These are phyloP conservation scores for Medicago truncatula DNA, from an alignment of 306 rosid genomes.

Conservation along the genomic window MtrunA17r5.0-ANR NC_053042.1:33703001-33703500, in stretches of 20 bases:
- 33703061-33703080: constrained; percentile 9
- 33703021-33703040: constrained; percentile 24
- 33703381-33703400: constrained; percentile 1
- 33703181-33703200: background rate
- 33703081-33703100: constrained; percentile 12
- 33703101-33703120: background rate
- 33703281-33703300: background rate
- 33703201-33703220: background rate
- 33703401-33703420: background rate
- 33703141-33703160: background rate
- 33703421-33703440: constrained; percentile 20
- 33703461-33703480: constrained; percentile 21
- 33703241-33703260: background rate
- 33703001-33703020: constrained; percentile 66
- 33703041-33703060: constrained; percentile 29
- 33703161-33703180: background rate
- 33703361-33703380: constrained; percentile 10
- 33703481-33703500: constrained; percentile 2
- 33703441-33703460: background rate
- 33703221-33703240: background rate
- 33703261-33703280: constrained; percentile 4
- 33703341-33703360: constrained; percentile 21
- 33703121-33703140: background rate
- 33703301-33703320: background rate
- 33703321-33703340: background rate